phyloP scores from a whole-genome alignment of 441 rosid species.

The Flueggea neowawraea region DNA sequence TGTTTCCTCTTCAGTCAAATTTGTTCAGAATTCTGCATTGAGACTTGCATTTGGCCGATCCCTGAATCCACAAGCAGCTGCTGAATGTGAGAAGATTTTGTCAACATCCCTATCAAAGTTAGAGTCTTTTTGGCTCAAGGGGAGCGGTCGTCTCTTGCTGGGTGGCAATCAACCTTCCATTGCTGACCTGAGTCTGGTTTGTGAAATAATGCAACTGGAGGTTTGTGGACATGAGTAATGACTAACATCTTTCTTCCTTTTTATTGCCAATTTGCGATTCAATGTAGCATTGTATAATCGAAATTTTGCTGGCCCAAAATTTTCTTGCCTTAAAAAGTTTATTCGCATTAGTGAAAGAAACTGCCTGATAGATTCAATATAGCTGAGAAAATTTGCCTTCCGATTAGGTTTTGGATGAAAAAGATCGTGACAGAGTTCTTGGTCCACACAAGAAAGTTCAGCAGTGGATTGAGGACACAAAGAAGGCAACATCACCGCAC shows the following conservation, averaged over 20 bases:
- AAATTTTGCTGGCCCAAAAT: not conserved
- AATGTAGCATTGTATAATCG: not conserved
- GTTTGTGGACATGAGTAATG: conserved; percentile 34
- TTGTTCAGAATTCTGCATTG: conserved; percentile 34
- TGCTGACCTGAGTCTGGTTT: conserved; percentile 89
- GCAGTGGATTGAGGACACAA: conserved; percentile 76
- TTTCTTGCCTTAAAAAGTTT: not conserved
- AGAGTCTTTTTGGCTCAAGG: conserved; percentile 82
- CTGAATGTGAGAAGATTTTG: conserved; percentile 59
- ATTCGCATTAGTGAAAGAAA: not conserved
- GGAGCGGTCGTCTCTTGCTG: conserved; percentile 57
- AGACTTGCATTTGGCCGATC: conserved; percentile 61
- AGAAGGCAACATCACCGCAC: conserved; percentile 64
- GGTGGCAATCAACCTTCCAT: conserved; percentile 80
- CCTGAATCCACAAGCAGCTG: conserved; percentile 56
- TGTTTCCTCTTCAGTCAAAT: conserved; percentile 35
- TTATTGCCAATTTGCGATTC: not conserved
- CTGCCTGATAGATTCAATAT: no score
- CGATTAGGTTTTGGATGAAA: conserved; percentile 61
- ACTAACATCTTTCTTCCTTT: not conserved
- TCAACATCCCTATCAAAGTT: conserved; percentile 48
- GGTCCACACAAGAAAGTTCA: conserved; percentile 67
- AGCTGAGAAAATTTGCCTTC: conserved; percentile 2
- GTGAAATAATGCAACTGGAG: conserved; percentile 92
- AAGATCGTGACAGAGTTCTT: conserved; percentile 51